Conservation (phyloP, 176 grass and related monocot genomes). For the Carex parvula region DNA sequence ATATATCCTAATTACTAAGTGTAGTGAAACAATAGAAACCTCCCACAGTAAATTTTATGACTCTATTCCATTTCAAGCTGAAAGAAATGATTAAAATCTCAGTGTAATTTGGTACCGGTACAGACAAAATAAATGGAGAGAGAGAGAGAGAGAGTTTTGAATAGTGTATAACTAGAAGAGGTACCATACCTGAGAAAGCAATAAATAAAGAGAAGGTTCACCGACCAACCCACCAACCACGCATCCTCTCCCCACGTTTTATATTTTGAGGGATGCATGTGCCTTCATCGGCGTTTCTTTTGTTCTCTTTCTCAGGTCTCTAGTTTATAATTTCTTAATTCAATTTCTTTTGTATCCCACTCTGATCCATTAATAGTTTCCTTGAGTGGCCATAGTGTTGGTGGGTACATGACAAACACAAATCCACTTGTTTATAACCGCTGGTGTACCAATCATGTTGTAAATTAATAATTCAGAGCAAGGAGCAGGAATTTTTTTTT, state of each 20-base stretch:
- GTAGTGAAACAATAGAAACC: not conserved
- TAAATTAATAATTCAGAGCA: too few relatives aligned
- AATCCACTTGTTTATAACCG: too few relatives aligned
- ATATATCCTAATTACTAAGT: not conserved
- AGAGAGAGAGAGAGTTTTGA: not conserved
- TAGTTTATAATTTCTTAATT: not conserved
- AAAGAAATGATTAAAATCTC: not conserved
- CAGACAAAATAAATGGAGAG: not conserved
- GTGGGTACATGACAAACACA: not conserved
- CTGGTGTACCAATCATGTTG: too few relatives aligned
- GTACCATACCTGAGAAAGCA: conserved; percentile 14
- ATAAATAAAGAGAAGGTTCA: conserved; percentile 24
- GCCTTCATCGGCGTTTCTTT: not conserved
- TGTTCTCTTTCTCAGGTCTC: not conserved
- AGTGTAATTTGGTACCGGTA: not conserved
- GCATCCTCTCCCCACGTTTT: conserved; percentile 11
- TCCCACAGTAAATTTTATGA: not conserved
- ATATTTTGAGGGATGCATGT: conserved; percentile 15
- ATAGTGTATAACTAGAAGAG: not conserved
- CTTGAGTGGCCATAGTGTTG: not conserved
- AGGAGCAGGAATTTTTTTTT: too few relatives aligned
- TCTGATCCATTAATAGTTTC: not conserved
- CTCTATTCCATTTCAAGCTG: not conserved
- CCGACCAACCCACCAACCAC: conserved; percentile 12
- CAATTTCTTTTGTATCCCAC: not conserved